Conservation (phyloP, 2,329 filamentous ascomycete genomes). For the Talaromyces rugulosus region DNA sequence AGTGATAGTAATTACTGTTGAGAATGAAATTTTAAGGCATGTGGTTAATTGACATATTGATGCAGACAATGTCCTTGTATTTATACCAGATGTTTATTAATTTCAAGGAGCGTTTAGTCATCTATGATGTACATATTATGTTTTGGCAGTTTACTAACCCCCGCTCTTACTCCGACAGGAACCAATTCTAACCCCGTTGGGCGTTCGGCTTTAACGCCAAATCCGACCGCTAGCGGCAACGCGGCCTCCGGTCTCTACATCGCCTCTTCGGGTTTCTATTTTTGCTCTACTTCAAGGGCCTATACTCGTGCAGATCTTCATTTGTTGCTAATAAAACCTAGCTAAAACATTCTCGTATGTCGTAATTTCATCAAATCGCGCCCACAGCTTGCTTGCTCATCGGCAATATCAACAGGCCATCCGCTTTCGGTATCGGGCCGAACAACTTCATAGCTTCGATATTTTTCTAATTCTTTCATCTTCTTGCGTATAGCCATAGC, state of each 20-base stretch:
- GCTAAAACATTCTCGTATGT: neutral
- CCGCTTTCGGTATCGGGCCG: neutral
- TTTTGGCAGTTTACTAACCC: neutral
- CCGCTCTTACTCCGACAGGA: too few relatives aligned
- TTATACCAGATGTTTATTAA: neutral
- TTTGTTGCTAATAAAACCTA: neutral
- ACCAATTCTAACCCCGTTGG: neutral
- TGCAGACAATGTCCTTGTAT: neutral
- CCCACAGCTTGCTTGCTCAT: neutral
- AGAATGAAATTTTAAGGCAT: neutral
- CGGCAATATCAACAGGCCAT: neutral
- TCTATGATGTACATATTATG: neutral
- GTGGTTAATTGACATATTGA: neutral
- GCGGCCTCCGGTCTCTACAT: neutral
- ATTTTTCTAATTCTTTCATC: neutral
- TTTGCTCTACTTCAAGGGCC: neutral
- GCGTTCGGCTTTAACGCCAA: neutral
- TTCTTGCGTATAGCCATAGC: neutral
- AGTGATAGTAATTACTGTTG: neutral
- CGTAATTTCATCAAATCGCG: neutral
- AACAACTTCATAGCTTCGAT: neutral
- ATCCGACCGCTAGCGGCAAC: neutral
- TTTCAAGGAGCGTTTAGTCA: neutral
- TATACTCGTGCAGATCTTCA: neutral
- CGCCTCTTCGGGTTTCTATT: neutral